These are phyloP conservation scores for Podila horticola DNA, from an alignment of 192 early-diverging fungal genomes.

Conservation along the genomic window DNA sequence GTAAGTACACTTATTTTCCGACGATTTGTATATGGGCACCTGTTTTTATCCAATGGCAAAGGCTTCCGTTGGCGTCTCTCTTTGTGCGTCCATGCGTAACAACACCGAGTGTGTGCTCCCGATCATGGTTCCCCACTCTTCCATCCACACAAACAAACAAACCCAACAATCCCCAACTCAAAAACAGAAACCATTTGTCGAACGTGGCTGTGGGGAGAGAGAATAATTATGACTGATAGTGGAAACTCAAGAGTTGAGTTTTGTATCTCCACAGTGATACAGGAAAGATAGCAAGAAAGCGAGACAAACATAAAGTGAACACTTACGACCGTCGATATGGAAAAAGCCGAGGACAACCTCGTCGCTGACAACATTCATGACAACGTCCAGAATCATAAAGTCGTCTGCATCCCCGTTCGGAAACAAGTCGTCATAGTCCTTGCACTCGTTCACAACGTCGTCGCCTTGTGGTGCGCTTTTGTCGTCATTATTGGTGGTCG, in stretches of 20 bases:
- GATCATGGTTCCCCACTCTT: not conserved
- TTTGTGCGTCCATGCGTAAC: not conserved
- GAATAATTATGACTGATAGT: too few species aligned
- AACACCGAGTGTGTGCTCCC: not conserved
- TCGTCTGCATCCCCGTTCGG: conserved; percentile 42
- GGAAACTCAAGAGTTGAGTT: too few species aligned
- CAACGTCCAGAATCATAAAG: conserved; percentile 55
- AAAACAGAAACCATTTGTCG: too few species aligned
- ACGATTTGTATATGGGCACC: not conserved
- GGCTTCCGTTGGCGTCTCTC: not conserved
- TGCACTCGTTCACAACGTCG: conserved; percentile 1
- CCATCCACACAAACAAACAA: too few species aligned
- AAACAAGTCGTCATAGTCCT: conserved; percentile 31
- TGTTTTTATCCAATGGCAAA: not conserved
- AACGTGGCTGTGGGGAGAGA: too few species aligned
- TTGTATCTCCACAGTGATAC: not conserved
- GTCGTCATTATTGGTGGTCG: not conserved
- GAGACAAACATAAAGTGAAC: not conserved
- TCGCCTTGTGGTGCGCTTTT: not conserved
- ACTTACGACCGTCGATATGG: conserved; percentile 55
- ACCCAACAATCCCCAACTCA: too few species aligned
- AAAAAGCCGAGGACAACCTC: conserved; percentile 57
- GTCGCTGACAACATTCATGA: conserved; percentile 58
- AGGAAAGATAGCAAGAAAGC: not conserved
- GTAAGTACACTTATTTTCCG: not conserved